These are phyloP conservation scores for Galeopsis tetrahit DNA, from an alignment of 257 asterid genomes.

Conservation along the genomic window DNA sequence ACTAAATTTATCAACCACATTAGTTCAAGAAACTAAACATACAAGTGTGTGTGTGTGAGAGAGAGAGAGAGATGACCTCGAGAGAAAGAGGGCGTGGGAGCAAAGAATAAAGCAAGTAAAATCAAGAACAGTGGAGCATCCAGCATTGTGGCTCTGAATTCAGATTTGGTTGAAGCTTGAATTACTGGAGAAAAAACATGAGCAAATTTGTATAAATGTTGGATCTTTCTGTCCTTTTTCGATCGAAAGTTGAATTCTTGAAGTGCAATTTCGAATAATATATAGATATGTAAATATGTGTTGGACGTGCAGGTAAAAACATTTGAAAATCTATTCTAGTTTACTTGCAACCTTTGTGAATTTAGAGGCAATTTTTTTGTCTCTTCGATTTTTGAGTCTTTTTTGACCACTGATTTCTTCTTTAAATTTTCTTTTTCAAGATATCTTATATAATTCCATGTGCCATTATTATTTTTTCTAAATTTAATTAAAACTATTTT, in stretches of 20 bases:
- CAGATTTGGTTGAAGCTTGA: conserved; percentile 25
- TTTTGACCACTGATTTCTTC: conserved; percentile 18
- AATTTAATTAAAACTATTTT: no score
- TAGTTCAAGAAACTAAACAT: conserved; percentile 20
- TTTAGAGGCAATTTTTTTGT: neutral
- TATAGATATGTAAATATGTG: conserved; percentile 22
- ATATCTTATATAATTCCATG: no score
- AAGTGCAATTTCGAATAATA: neutral
- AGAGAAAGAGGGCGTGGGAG: conserved; percentile 48
- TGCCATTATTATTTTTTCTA: no score
- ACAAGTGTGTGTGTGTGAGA: conserved; percentile 7
- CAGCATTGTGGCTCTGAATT: conserved; percentile 43
- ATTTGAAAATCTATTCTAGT: conserved; percentile 31
- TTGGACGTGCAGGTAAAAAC: conserved; percentile 51
- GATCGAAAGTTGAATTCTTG: conserved; percentile 23
- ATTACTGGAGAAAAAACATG: conserved; percentile 9
- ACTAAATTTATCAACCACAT: conserved; percentile 19
- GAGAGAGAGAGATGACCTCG: conserved; percentile 40
- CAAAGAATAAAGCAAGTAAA: conserved; percentile 41
- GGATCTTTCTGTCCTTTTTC: conserved; percentile 31
- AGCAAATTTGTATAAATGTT: conserved; percentile 28
- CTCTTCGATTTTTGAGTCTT: conserved; percentile 24
- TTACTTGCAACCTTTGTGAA: conserved; percentile 20
- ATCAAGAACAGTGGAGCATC: conserved; percentile 40
- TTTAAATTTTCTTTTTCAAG: no score